Evolutionary conservation across 2,329 filamentous ascomycete genomes (phyloP).

Genomic region (Phyllosticta ampelicida): DNA sequence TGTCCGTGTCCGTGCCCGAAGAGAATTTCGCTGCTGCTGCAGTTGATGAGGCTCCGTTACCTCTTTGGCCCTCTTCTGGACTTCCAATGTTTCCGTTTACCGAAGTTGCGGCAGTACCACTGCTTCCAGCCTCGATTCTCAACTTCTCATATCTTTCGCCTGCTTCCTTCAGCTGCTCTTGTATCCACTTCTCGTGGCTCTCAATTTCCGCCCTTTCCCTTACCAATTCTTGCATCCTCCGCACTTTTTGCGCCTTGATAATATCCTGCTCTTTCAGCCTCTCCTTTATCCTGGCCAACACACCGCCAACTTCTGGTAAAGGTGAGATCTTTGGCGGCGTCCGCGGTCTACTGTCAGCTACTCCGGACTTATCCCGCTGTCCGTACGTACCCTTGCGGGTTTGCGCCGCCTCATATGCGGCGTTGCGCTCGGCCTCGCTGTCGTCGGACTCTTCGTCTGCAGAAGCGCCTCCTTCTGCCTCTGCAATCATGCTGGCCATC

Average conservation of each 20-base stretch:
- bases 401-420: constrained; percentile 80
- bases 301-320: constrained; percentile 60
- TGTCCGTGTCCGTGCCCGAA: constrained; percentile 1
- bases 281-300: constrained; percentile 52
- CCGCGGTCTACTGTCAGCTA: constrained; percentile 37
- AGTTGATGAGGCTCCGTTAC: constrained; percentile 21
- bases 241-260: constrained; percentile 46
- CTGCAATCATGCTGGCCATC: constrained; percentile 74
- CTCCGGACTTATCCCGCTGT: constrained; percentile 25
- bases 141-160: constrained; percentile 58
- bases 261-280: constrained; percentile 53
- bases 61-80: constrained; percentile 19
- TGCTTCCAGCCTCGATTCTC: constrained; percentile 37
- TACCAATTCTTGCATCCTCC: constrained; percentile 54
- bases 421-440: constrained; percentile 51
- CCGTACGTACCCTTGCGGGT: constrained; percentile 78
- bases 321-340: constrained; percentile 67
- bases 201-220: constrained; percentile 59
- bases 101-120: constrained; percentile 18
- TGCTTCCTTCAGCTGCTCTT: constrained; percentile 68
- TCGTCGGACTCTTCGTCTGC: constrained; percentile 62
- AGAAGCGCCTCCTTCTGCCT: constrained; percentile 57
- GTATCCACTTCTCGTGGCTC: constrained; percentile 65
- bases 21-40: constrained; percentile 22
- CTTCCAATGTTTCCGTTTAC: constrained; percentile 21